Evolutionary conservation across 1,284 basidiomycete genomes (phyloP).

Genomic region (Takashimella koratensis): DNA sequence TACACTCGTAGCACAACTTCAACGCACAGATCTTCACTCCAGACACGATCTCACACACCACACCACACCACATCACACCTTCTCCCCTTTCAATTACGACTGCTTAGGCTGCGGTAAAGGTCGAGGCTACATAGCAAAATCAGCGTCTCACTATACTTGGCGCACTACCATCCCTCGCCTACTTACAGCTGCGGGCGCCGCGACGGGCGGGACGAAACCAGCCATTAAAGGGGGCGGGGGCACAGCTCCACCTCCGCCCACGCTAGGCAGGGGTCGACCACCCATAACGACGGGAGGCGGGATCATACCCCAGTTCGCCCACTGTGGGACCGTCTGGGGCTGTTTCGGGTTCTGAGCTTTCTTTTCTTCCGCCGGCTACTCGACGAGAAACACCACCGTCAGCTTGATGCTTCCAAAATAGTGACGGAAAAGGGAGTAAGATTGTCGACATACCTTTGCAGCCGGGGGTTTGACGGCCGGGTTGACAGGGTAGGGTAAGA

Average conservation of each 20-base stretch:
- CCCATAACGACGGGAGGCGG: neutral
- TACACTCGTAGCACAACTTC: no score
- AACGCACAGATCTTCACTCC: no score
- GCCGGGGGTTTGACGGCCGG: slow-evolving; percentile 31
- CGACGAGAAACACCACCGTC: no score
- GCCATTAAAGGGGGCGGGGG: neutral
- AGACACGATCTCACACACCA: no score
- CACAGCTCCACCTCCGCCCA: neutral
- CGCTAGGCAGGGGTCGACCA: neutral
- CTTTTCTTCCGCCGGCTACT: neutral
- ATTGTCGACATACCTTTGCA: slow-evolving; percentile 7
- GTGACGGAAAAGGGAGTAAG: neutral
- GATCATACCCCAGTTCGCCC: neutral
- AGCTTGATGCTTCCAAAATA: neutral
- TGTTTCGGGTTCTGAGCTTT: slow-evolving; percentile 4
- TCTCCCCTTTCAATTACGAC: neutral
- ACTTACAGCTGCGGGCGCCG: neutral
- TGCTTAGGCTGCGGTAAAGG: neutral
- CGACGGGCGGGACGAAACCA: neutral
- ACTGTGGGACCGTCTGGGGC: neutral
- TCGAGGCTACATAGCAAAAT: neutral
- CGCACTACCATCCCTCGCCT: no score
- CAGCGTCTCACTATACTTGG: no score
- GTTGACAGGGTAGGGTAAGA: slow-evolving; percentile 42
- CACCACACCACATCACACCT: no score